Evolutionary conservation across 2,329 filamentous ascomycete species (phyloP).

Genomic region (Chaetomiaceae sp.): DNA sequence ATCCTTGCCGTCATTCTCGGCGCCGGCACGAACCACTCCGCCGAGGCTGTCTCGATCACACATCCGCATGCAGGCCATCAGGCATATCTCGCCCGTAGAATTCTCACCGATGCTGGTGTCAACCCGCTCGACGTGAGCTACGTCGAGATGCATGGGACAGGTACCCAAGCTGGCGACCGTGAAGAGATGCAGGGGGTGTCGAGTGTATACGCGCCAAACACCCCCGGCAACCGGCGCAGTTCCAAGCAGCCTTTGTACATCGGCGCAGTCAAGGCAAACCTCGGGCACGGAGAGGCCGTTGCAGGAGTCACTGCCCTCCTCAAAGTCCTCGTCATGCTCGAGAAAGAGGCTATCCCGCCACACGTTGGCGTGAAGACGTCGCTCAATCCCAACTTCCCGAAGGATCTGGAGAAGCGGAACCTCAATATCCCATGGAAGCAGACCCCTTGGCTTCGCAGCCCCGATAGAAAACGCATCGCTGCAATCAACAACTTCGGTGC

Average conservation of each 20-base stretch:
- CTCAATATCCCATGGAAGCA: conserved; percentile 29
- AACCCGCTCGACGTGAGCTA: conserved; percentile 75
- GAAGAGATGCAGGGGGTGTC: conserved; percentile 77
- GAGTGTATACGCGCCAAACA: conserved; percentile 44
- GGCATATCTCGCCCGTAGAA: conserved; percentile 61
- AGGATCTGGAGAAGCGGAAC: conserved; percentile 29
- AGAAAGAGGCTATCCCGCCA: conserved; percentile 17
- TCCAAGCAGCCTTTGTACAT: conserved; percentile 43
- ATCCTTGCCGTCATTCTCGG: conserved; percentile 71
- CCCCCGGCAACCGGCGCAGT: conserved; percentile 39
- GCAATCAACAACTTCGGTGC: conserved; percentile 67
- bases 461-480: conserved; percentile 32
- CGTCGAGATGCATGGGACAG: conserved; percentile 86
- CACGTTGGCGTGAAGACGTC: conserved; percentile 24
- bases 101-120: conserved; percentile 67
- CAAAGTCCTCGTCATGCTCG: conserved; percentile 23
- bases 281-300: conserved; percentile 25
- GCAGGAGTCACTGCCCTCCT: conserved; percentile 20
- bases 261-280: conserved; percentile 32
- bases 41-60: conserved; percentile 76
- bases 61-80: conserved; percentile 70
- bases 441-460: background rate
- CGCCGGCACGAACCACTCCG: conserved; percentile 74
- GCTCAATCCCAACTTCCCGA: conserved; percentile 27
- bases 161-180: conserved; percentile 78